Percentiles rank a stretch among this genome's conserved stretches.
Conservation (phyloP, 148 eudicot genomes). For the Arctostaphylos glauca region DNA sequence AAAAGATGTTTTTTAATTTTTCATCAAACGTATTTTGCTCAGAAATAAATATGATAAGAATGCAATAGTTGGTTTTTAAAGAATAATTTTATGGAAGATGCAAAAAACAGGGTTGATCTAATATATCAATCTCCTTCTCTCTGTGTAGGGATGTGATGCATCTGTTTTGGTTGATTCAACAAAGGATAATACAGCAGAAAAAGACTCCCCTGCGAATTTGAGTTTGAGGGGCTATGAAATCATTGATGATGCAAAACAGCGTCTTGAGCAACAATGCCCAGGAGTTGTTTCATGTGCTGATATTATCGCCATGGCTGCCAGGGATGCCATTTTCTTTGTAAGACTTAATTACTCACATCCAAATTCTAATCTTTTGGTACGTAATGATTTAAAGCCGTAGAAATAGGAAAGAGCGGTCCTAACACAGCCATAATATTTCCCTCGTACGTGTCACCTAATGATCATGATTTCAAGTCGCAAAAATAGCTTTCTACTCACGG, state of each 20-base stretch:
- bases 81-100: not conserved
- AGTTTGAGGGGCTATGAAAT: slow-evolving; percentile 81
- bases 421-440: no score
- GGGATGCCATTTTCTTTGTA: slow-evolving; percentile 88
- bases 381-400: not conserved
- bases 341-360: not conserved
- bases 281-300: slow-evolving; percentile 92
- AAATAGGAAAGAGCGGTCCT: no score
- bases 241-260: slow-evolving; percentile 58
- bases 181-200: slow-evolving; percentile 74
- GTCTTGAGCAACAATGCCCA: slow-evolving; percentile 67
- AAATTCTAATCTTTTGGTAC: not conserved
- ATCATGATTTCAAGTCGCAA: no score
- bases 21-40: not conserved
- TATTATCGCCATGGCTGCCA: slow-evolving; percentile 80
- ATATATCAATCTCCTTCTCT: not conserved
- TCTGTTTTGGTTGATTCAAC: slow-evolving; percentile 79
- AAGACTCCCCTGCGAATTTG: slow-evolving; percentile 85
- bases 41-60: not conserved
- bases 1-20: not conserved
- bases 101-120: not conserved
- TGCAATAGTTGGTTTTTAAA: not conserved
- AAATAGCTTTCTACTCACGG: no score
- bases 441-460: no score
- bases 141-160: slow-evolving; percentile 78